Evolutionary conservation across 345 rosid species (phyloP), one percentile per base, ranked within the genome.

Genomic region (Camelina sativa): DNA sequence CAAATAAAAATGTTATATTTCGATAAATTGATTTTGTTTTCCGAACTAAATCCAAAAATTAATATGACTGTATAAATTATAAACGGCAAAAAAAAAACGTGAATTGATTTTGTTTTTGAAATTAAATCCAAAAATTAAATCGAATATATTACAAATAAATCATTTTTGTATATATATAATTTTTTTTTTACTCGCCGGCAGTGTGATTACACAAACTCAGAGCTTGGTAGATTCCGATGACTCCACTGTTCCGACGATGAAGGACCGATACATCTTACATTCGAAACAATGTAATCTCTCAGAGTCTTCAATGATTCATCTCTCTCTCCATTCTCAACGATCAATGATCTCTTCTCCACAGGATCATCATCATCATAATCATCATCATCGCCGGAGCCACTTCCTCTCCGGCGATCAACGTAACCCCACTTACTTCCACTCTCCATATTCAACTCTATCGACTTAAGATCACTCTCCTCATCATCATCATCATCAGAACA

Each of bases 371-470:
- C 91, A 58, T 82, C 84, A 58, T 3, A 23, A 23, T 81, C 88
- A 6, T 76, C 83, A 16, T 81, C 89, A 10, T 40, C 43, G n/a
- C 80, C 34, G 58, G 85, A 64, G 61, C 38, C 37, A 20, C 30
- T 34, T 7, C 22, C 70, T 20, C 0, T 53, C 65, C 34, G 55
- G n/a, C 4, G 20, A 56, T 70, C 55, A 48, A 73, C 89, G 74
- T 84, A 92, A 63, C 94, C 86, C 99, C 99, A 95, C 22, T 83
- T 80, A 80, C 88, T 76, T 19, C 80, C 93, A 88, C 91, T 84
- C 74, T 74, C 98, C 98, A 95, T 92, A 66, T 85, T 90, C 79
- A 95, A 76, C 77, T 95, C 99, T 62, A 95, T 90, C 48, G 99
- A 92, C 69, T 92, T 97, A 41, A 90, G 87, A 80, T 90, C 98